A percentile compares a stretch with the other conserved stretches of the same genome.
phyloP scores from a whole-genome alignment of 768 basidiomycete species.

The Flagelloscypha sp. region DNA sequence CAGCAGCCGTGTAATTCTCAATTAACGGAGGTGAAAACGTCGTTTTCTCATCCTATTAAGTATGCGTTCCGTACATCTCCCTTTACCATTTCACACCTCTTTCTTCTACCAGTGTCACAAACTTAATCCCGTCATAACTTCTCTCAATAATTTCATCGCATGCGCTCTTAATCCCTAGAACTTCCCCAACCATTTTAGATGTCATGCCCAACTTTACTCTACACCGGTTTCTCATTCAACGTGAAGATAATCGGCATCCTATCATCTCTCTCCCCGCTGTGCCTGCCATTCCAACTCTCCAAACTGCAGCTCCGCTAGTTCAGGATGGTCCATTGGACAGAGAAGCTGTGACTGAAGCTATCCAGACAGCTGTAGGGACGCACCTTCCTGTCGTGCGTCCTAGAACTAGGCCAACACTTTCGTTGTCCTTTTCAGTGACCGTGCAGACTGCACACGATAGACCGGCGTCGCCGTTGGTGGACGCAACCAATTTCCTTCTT shows the following conservation, averaged over 20 bases:
- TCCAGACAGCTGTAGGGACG: slow-evolving; percentile 30
- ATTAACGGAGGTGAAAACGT: slow-evolving; percentile 49
- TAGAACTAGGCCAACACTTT: background rate
- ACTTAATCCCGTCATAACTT: slow-evolving; percentile 52
- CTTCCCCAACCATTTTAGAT: slow-evolving; percentile 37
- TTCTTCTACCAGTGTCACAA: slow-evolving; percentile 42
- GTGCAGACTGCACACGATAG: slow-evolving; percentile 2
- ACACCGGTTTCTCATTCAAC: slow-evolving; percentile 25
- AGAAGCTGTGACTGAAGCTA: slow-evolving; percentile 22
- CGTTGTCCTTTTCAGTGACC: slow-evolving; percentile 2
- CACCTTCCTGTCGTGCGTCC: slow-evolving; percentile 10
- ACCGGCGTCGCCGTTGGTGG: background rate
- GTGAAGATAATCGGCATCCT: slow-evolving; percentile 10
- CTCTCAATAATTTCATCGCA: slow-evolving; percentile 45
- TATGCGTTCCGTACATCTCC: slow-evolving; percentile 31
- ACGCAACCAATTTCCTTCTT: background rate
- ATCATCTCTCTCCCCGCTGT: slow-evolving; percentile 12
- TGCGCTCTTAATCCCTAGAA: slow-evolving; percentile 21
- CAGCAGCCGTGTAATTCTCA: slow-evolving; percentile 7
- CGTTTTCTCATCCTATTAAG: slow-evolving; percentile 80
- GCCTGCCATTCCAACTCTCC: slow-evolving; percentile 13
- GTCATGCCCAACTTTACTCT: slow-evolving; percentile 36
- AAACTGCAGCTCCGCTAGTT: slow-evolving; percentile 10
- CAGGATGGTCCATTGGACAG: slow-evolving; percentile 15
- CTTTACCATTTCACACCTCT: slow-evolving; percentile 30